These are phyloP conservation scores for Neonectria magnoliae DNA, from an alignment of 2,329 filamentous ascomycete species.

Conservation along the genomic window DNA sequence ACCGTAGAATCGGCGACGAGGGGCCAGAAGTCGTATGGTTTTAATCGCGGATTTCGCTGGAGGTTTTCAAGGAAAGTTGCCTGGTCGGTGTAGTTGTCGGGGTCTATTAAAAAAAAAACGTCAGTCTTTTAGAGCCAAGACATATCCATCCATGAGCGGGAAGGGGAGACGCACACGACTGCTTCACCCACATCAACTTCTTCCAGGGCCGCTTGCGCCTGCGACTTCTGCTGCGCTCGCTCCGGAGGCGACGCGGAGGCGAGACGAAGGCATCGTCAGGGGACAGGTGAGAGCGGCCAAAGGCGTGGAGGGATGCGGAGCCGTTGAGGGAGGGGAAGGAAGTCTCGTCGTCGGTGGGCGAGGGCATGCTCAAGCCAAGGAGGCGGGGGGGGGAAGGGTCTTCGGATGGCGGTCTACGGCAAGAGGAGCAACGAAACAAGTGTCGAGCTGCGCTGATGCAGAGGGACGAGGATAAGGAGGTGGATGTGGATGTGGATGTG, in stretches of 20 bases:
- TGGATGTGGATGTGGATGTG: constrained; percentile 13
- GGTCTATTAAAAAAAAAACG: constrained; percentile 68
- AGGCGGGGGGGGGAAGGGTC: not conserved
- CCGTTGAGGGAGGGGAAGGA: constrained; percentile 48
- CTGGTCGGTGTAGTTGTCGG: constrained; percentile 99
- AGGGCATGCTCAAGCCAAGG: constrained; percentile 45
- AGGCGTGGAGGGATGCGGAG: constrained; percentile 44
- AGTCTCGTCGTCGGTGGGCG: constrained; percentile 52
- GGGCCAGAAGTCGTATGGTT: constrained; percentile 98
- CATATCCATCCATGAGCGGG: not conserved
- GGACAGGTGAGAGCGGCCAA: constrained; percentile 75
- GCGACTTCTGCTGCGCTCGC: constrained; percentile 71
- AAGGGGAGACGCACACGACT: constrained; percentile 64
- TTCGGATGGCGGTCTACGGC: not conserved
- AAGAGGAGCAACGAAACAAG: constrained; percentile 7
- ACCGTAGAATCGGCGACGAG: constrained; percentile 94
- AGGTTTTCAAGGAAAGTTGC: constrained; percentile 96
- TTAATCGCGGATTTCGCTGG: constrained; percentile 90
- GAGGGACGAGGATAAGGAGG: constrained; percentile 10
- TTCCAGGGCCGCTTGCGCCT: constrained; percentile 83
- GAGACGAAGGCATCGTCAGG: constrained; percentile 86
- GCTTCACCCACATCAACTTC: constrained; percentile 98
- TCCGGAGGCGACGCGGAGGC: constrained; percentile 64
- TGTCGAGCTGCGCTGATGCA: constrained; percentile 11
- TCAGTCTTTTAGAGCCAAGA: constrained; percentile 8